phyloP scores from a whole-genome alignment of 1,284 basidiomycete species.

The Apiotrichum sp. region DNA sequence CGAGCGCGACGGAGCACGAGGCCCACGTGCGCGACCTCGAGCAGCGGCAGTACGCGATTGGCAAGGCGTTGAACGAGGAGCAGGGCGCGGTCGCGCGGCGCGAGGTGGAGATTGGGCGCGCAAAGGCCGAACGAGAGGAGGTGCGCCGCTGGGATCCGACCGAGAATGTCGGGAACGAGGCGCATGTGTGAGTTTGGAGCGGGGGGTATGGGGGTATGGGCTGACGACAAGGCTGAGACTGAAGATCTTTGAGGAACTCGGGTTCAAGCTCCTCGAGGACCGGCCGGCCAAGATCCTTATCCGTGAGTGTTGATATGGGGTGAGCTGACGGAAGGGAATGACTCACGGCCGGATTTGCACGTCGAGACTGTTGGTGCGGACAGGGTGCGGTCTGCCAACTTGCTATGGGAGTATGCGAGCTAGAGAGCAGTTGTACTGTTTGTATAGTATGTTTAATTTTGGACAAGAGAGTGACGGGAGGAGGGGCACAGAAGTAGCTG shows the following conservation, averaged over 20 bases:
- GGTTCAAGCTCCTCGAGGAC: slow-evolving; percentile 30
- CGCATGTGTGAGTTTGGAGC: slow-evolving; percentile 28
- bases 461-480: too few relatives aligned
- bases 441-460: neutral
- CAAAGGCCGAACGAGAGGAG: slow-evolving; percentile 30
- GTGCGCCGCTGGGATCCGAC: slow-evolving; percentile 26
- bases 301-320: slow-evolving; percentile 22
- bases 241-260: slow-evolving; percentile 31
- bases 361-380: slow-evolving; percentile 26
- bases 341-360: slow-evolving; percentile 36
- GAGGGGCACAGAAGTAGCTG: too few relatives aligned
- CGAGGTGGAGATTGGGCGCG: slow-evolving; percentile 36
- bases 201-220: neutral
- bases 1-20: slow-evolving; percentile 32
- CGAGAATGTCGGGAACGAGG: slow-evolving; percentile 22
- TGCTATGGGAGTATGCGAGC: slow-evolving; percentile 35
- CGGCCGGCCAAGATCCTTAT: slow-evolving; percentile 31
- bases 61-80: slow-evolving; percentile 39
- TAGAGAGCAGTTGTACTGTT: neutral
- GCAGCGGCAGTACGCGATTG: slow-evolving; percentile 30
- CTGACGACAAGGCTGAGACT: slow-evolving; percentile 28
- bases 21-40: slow-evolving; percentile 30
- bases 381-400: slow-evolving; percentile 34
- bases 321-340: slow-evolving; percentile 29
- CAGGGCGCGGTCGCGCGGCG: slow-evolving; percentile 28